Evolutionary conservation across 2,329 filamentous ascomycete genomes (phyloP).

Genomic region (Mollisia scopiformis): DNA sequence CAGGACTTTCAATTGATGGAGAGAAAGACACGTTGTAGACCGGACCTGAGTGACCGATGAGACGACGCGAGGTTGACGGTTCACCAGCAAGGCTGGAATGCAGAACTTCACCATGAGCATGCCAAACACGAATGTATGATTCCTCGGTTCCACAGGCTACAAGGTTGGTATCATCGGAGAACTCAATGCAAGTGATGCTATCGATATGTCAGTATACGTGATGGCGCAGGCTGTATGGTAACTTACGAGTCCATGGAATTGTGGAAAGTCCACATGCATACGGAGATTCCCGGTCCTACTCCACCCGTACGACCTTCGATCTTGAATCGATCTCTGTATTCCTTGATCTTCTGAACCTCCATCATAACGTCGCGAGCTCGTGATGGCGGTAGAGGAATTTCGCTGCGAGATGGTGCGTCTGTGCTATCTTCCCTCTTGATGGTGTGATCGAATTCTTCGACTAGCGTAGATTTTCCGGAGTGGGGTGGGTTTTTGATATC

Average conservation of each 20-base stretch:
- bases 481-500: slow-evolving; percentile 76
- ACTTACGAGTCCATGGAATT: slow-evolving; percentile 88
- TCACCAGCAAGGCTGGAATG: slow-evolving; percentile 66
- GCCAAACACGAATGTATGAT: slow-evolving; percentile 96
- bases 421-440: slow-evolving; percentile 88
- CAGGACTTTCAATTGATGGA: slow-evolving; percentile 35
- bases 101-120: slow-evolving; percentile 81
- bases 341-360: slow-evolving; percentile 91
- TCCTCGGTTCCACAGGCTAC: slow-evolving; percentile 90
- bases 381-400: slow-evolving; percentile 85
- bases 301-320: slow-evolving; percentile 85
- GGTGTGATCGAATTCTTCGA: slow-evolving; percentile 86
- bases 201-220: slow-evolving; percentile 20
- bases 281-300: slow-evolving; percentile 79
- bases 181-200: slow-evolving; percentile 90
- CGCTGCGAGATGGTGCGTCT: slow-evolving; percentile 77
- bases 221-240: neutral
- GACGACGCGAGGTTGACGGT: slow-evolving; percentile 71
- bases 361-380: slow-evolving; percentile 88
- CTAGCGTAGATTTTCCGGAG: slow-evolving; percentile 70
- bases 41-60: slow-evolving; percentile 87
- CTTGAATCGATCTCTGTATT: slow-evolving; percentile 88
- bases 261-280: slow-evolving; percentile 98
- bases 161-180: slow-evolving; percentile 86
- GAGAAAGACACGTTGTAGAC: slow-evolving; percentile 92